A percentile compares a stretch with the other conserved stretches of the same genome.
These are phyloP conservation scores for Pyrrhoderma lamaoense DNA, from an alignment of 1,284 basidiomycete genomes.

Conservation along the genomic window DNA sequence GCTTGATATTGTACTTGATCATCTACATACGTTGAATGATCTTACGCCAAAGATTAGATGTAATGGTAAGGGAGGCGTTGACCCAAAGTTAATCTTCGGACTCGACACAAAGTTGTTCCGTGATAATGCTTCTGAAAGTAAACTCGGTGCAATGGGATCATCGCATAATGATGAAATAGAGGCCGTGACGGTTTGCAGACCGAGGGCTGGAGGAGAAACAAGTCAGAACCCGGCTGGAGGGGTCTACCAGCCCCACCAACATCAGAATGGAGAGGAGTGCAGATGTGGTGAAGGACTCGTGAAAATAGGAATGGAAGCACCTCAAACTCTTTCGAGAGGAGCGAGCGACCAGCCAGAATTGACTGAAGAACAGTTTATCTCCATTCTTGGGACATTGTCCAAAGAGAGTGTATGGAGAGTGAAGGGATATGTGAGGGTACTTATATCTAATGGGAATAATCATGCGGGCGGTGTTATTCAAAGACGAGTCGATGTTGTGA, in stretches of 20 bases:
- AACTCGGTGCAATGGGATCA: constrained; percentile 15
- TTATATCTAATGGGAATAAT: background rate
- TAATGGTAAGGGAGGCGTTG: constrained; percentile 55
- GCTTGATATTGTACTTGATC: constrained; percentile 76
- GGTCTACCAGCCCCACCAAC: constrained; percentile 25
- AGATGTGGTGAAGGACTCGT: constrained; percentile 11
- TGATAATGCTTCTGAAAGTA: constrained; percentile 17
- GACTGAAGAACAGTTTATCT: constrained; percentile 10
- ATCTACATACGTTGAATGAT: constrained; percentile 85
- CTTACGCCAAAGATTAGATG: constrained; percentile 77
- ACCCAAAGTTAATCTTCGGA: constrained; percentile 75
- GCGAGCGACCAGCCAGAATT: too few relatives aligned
- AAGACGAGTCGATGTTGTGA: constrained; percentile 46
- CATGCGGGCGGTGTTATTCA: background rate
- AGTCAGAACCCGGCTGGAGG: constrained; percentile 27
- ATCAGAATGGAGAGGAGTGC: constrained; percentile 15
- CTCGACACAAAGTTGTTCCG: constrained; percentile 73
- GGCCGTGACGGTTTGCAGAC: constrained; percentile 51
- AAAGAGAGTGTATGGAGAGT: constrained; percentile 70
- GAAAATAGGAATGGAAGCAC: too few relatives aligned
- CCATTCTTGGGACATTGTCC: constrained; percentile 46
- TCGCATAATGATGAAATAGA: constrained; percentile 77
- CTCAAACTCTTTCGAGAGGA: too few relatives aligned
- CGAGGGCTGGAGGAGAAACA: too few relatives aligned
- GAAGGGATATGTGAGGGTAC: constrained; percentile 71